Percentiles rank a stretch among this genome's conserved stretches.
Evolutionary conservation across 2,329 filamentous ascomycete genomes (phyloP).

Genomic region (Paracoccidioides lutzii): DNA sequence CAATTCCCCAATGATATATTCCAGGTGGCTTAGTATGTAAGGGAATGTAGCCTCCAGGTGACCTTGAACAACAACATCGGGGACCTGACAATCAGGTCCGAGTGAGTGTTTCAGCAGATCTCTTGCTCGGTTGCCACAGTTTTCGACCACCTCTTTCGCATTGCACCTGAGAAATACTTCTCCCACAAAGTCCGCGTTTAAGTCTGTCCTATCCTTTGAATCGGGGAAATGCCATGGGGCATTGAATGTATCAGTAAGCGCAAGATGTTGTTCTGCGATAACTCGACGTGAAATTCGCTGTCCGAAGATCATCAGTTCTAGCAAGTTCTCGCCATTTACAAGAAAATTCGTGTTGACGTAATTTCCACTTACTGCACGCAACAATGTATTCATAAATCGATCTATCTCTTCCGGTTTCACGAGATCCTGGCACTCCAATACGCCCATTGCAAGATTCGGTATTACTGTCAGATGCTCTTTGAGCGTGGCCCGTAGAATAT

Average conservation of each 20-base stretch:
- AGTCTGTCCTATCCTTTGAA: constrained; percentile 50
- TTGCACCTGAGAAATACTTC: constrained; percentile 92
- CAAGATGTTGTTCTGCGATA: constrained; percentile 93
- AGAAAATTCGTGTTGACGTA: background rate
- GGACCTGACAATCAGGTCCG: constrained; percentile 56
- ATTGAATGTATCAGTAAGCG: constrained; percentile 86
- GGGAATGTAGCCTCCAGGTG: constrained; percentile 86
- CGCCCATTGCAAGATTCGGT: constrained; percentile 84
- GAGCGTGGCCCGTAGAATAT: constrained; percentile 63
- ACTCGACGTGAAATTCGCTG: constrained; percentile 88
- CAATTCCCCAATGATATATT: constrained; percentile 94
- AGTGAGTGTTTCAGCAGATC: constrained; percentile 64
- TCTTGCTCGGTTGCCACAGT: constrained; percentile 64
- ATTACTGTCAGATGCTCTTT: constrained; percentile 87
- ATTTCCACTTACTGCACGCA: constrained; percentile 58
- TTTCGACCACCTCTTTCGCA: constrained; percentile 74
- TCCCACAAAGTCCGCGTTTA: constrained; percentile 75
- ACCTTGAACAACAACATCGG: constrained; percentile 69
- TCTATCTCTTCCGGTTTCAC: constrained; percentile 75
- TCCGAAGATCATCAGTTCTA: constrained; percentile 1
- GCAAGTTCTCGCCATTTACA: background rate
- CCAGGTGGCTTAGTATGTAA: constrained; percentile 88
- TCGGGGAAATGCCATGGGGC: constrained; percentile 80
- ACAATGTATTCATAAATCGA: constrained; percentile 85
- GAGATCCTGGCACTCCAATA: constrained; percentile 74